Evolutionary conservation across 2,329 filamentous ascomycete species (phyloP).

Genomic region (Hymenotorrendiella dingleyae): DNA sequence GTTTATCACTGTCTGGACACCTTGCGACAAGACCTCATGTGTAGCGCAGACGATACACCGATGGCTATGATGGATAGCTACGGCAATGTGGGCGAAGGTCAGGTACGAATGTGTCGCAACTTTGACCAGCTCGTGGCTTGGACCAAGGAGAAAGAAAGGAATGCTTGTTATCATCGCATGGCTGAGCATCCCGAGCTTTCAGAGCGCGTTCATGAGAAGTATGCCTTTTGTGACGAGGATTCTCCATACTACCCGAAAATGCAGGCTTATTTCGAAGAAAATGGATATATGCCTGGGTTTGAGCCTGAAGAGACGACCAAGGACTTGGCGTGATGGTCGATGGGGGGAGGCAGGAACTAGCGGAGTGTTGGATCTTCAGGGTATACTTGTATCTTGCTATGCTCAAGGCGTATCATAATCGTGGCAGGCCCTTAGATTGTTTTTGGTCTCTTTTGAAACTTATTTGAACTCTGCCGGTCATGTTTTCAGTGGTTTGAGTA

Average conservation of each 20-base stretch:
- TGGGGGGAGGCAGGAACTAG: background rate
- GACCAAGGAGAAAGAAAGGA: slow-evolving; percentile 2
- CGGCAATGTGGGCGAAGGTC: slow-evolving; percentile 1
- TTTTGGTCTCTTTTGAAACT: no score
- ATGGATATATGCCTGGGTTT: slow-evolving; percentile 3
- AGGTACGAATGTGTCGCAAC: slow-evolving; percentile 6
- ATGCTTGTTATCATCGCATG: slow-evolving; percentile 2
- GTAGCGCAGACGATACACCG: slow-evolving; percentile 7
- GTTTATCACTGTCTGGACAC: slow-evolving; percentile 8
- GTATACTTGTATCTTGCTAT: background rate
- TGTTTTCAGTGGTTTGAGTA: no score
- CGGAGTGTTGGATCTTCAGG: background rate
- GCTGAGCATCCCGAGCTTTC: background rate
- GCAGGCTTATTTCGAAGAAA: background rate
- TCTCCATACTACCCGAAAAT: slow-evolving; percentile 3
- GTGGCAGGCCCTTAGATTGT: no score
- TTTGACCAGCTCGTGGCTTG: slow-evolving; percentile 4
- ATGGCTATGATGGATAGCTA: slow-evolving; percentile 1
- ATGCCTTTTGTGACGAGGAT: slow-evolving; percentile 4
- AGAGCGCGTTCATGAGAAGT: background rate
- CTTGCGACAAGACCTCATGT: slow-evolving; percentile 9
- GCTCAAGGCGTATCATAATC: background rate
- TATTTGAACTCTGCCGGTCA: no score
- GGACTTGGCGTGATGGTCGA: background rate
- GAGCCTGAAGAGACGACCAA: background rate